Conservation (phyloP, 2,329 filamentous ascomycete genomes). For the Cercospora nicotianae region DNA sequence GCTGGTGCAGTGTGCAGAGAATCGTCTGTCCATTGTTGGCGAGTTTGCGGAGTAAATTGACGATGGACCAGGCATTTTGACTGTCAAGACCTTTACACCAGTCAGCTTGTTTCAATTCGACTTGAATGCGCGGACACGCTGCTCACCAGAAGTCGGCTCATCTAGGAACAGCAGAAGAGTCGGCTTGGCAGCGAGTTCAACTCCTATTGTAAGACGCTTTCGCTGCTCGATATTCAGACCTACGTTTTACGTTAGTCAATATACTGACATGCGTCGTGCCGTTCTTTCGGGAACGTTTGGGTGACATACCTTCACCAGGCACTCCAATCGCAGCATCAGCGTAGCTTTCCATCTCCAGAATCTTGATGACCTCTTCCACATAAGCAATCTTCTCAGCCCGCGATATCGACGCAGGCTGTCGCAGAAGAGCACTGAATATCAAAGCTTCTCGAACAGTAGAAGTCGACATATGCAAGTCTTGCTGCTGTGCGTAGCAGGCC, state of each 20-base stretch:
- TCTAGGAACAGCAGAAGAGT: constrained; percentile 65
- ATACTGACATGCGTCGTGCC: background rate
- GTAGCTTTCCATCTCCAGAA: constrained; percentile 67
- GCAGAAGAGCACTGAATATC: constrained; percentile 56
- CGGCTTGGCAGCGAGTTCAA: constrained; percentile 45
- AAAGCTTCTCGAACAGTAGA: constrained; percentile 58
- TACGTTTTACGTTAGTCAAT: background rate
- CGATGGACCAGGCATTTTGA: constrained; percentile 64
- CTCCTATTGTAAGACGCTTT: constrained; percentile 61
- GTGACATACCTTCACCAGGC: constrained; percentile 51
- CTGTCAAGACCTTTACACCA: constrained; percentile 54
- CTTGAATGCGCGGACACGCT: background rate
- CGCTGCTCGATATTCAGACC: constrained; percentile 62
- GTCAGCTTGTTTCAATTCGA: background rate
- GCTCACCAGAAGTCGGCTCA: constrained; percentile 51
- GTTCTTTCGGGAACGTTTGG: background rate
- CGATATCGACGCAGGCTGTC: constrained; percentile 56
- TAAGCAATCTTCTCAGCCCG: constrained; percentile 60
- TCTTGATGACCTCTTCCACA: constrained; percentile 64
- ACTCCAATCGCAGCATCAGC: constrained; percentile 63
- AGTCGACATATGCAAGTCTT: constrained; percentile 55
- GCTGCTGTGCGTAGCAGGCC: constrained; percentile 67
- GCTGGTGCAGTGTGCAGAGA: constrained; percentile 52
- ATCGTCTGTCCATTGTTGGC: constrained; percentile 51
- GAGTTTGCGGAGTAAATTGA: constrained; percentile 61